Evolutionary conservation across 345 rosid genomes (phyloP).

Genomic region (Bruguiera sexangula): DNA sequence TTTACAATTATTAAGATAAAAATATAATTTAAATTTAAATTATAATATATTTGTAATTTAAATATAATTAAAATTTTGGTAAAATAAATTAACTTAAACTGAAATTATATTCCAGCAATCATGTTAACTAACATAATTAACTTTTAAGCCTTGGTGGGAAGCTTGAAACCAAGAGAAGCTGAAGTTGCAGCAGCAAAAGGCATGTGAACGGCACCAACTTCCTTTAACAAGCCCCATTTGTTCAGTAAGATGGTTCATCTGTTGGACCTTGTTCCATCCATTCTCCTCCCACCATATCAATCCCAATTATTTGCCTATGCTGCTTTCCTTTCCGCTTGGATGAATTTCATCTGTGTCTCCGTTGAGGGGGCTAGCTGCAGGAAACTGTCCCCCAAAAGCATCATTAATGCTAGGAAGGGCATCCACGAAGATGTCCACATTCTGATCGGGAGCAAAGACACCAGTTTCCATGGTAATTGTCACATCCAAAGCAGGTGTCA

Average conservation of each 20-base stretch:
- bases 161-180: too few species aligned
- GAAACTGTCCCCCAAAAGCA: slow-evolving; percentile 34
- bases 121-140: too few species aligned
- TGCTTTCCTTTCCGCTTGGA: slow-evolving; percentile 8
- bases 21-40: too few species aligned
- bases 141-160: too few species aligned
- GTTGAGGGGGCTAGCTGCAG: slow-evolving; percentile 9
- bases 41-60: too few species aligned
- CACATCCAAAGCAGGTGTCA: slow-evolving; percentile 4
- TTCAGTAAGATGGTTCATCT: slow-evolving; percentile 24
- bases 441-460: slow-evolving; percentile 6
- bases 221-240: slow-evolving; percentile 12
- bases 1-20: too few species aligned
- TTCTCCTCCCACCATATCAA: slow-evolving; percentile 16
- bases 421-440: slow-evolving; percentile 10
- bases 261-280: slow-evolving; percentile 17
- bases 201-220: too few species aligned
- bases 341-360: slow-evolving; percentile 21
- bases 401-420: slow-evolving; percentile 54
- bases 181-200: neutral
- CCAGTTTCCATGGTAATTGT: slow-evolving; percentile 12
- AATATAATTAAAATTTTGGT: too few species aligned
- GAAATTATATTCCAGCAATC: too few species aligned
- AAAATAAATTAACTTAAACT: too few species aligned
- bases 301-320: slow-evolving; percentile 15